phyloP scores from a whole-genome alignment of 2,329 filamentous ascomycete genomes.

The Lasiodiplodia hormozganensis region DNA sequence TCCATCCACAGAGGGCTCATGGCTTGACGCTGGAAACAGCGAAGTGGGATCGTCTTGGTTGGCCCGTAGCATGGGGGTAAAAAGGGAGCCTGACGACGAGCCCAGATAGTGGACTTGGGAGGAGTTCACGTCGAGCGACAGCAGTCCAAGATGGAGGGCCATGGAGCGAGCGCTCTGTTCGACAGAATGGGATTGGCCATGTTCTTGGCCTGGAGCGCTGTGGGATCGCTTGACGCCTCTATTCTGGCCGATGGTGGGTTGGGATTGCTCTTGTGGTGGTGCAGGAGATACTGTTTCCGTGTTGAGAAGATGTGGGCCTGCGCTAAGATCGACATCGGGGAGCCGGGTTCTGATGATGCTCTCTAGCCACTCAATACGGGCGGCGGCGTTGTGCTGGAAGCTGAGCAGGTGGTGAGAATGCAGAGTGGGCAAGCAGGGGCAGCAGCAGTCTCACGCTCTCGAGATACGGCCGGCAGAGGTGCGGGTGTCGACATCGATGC shows the following conservation, averaged over 20 bases:
- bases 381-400: conserved; percentile 37
- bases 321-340: conserved; percentile 41
- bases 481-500: conserved; percentile 49
- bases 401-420: conserved; percentile 13
- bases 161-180: conserved; percentile 37
- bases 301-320: conserved; percentile 36
- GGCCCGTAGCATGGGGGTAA: conserved; percentile 39
- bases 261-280: not conserved
- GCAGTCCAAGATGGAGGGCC: conserved; percentile 46
- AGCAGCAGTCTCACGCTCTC: conserved; percentile 37
- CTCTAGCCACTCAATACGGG: conserved; percentile 47
- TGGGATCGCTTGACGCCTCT: not conserved
- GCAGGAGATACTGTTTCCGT: conserved; percentile 30
- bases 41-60: not conserved
- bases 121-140: conserved; percentile 49
- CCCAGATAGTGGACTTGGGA: conserved; percentile 49
- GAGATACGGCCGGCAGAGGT: conserved; percentile 45
- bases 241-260: not conserved
- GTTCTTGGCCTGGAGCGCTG: not conserved
- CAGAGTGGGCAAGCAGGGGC: not conserved
- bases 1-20: not conserved
- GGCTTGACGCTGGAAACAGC: not conserved
- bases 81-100: conserved; percentile 47
- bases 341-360: conserved; percentile 38
- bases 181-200: not conserved